Base-by-base conservation (phyloP, 495 filamentous ascomycete genomes). In the Penicillium angulare region DNA sequence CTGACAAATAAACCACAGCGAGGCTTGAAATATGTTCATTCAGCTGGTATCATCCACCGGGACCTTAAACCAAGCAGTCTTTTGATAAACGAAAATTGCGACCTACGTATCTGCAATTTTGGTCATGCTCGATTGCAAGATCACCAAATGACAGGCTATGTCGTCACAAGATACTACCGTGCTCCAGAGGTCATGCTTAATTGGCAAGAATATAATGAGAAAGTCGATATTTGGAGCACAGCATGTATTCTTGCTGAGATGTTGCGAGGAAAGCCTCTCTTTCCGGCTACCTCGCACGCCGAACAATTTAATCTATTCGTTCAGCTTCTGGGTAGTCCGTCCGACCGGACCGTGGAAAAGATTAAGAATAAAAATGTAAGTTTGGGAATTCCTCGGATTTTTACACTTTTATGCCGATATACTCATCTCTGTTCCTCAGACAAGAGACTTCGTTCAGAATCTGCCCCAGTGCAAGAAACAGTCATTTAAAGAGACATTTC, bases 111-210 rank as follows among this genome's bases (percentile, higher is more conserved):
- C 65, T 93, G 91, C 78, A 90, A 95, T 66, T 96, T 96, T 60
- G 91, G 91, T 44, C 76, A 95, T 47, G 91, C 91, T 20, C 86
- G 91, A 63, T 88, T 95, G 56, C 90, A 93, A 65, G 90, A 95
- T 57, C 88, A 89, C n/a, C 90, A 95, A 68, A 96, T 96, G 91
- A 96, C 91, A 23, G 91, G 91, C 63, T 96, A 96, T 60, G 91
- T 96, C 40, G 92, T 90, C 26, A 96, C 91, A 39, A 79, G 91
- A 75, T 95, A 95, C 74, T 96, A 96, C 74, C 82, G 91, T 35
- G 91, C 91, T 3, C 91, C 91, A 3, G 91, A 96, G 71, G 95
- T 95, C 65, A 95, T 96, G 90, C 87, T 96, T 58, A 95, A 89
- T 17, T 95, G 91, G 90, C 90, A 95, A 68, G 92, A 93, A 68